Evolutionary conservation across 2,329 filamentous ascomycete species (phyloP).

Genomic region (Verticillium zaregamsianum): DNA sequence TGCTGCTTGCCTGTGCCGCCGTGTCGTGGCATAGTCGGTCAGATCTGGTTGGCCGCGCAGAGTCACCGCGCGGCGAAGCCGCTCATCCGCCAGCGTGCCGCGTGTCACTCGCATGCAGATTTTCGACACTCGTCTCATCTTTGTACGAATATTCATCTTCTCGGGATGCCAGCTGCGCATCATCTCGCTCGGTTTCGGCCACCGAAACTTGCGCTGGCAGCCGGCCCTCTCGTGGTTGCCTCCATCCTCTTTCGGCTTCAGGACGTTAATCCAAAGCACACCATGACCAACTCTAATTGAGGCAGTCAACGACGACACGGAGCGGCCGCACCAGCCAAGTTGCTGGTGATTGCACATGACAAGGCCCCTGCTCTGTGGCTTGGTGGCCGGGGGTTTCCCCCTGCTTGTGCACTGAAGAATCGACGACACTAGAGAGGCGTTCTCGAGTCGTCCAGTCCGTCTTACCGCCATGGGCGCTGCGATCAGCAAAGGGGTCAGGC

Average conservation of each 20-base stretch:
- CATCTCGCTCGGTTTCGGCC: not conserved
- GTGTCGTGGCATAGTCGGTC: too few relatives aligned
- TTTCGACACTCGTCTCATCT: not conserved
- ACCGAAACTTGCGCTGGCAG: not conserved
- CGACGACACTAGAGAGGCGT: not conserved
- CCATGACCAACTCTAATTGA: not conserved
- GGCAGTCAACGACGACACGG: not conserved
- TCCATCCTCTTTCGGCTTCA: not conserved
- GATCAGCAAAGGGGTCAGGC: not conserved
- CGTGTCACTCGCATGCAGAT: not conserved
- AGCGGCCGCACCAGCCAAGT: not conserved
- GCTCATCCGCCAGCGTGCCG: not conserved
- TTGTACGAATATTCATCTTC: not conserved
- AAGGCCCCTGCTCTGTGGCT: not conserved
- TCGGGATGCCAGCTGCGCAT: not conserved
- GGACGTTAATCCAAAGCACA: not conserved
- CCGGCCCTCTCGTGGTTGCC: not conserved
- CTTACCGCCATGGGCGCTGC: not conserved
- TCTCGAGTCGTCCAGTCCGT: not conserved
- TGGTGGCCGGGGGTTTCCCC: not conserved
- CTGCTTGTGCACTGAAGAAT: not conserved
- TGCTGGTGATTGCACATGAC: not conserved
- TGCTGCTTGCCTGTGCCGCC: too few relatives aligned
- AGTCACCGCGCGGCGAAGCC: too few relatives aligned
- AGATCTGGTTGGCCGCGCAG: too few relatives aligned